Conservation (phyloP, 1,284 basidiomycete genomes). For the Fomitiporia mediterranea region DNA sequence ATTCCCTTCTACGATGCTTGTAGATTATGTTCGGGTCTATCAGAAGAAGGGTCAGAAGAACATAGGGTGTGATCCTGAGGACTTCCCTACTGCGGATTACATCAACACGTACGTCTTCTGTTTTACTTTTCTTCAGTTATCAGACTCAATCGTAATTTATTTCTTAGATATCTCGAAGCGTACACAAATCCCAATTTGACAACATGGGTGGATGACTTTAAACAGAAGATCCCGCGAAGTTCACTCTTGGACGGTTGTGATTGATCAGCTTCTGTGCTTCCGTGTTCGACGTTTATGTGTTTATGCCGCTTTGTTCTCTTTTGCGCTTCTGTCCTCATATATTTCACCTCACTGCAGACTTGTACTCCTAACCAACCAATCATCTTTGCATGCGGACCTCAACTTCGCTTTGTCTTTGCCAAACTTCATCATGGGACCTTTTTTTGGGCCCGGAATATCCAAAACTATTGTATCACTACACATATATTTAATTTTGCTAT, state of each 20-base stretch:
- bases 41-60: slow-evolving; percentile 40
- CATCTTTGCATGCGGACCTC: neutral
- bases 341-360: neutral
- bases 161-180: slow-evolving; percentile 31
- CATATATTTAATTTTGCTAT: neutral
- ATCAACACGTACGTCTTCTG: slow-evolving; percentile 36
- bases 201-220: slow-evolving; percentile 34
- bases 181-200: slow-evolving; percentile 39
- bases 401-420: neutral
- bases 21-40: slow-evolving; percentile 64
- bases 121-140: neutral
- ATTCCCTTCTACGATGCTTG: slow-evolving; percentile 41
- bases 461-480: slow-evolving; percentile 8
- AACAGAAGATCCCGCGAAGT: slow-evolving; percentile 35
- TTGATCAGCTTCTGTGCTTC: neutral
- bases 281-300: neutral
- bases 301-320: neutral
- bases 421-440: neutral
- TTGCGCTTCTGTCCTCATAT: neutral
- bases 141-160: neutral
- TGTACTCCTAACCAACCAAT: neutral
- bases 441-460: too few species aligned
- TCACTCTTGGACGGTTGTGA: slow-evolving; percentile 24
- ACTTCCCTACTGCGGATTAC: slow-evolving; percentile 49
- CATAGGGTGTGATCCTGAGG: slow-evolving; percentile 52